Conservation (phyloP, 129 eudicot species). For the Artemisia argyi region DNA sequence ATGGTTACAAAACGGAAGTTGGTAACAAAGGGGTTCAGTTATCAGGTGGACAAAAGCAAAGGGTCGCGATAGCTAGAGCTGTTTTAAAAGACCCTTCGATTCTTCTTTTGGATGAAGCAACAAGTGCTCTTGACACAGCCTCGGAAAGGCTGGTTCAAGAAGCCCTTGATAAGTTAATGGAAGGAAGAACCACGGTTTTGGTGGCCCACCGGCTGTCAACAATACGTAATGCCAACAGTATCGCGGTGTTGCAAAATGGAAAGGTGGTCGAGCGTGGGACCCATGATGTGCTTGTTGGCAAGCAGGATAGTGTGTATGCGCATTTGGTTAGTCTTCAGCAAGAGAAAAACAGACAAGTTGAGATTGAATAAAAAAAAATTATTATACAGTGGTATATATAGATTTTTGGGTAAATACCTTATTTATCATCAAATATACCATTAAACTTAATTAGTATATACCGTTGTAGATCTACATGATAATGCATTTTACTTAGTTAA, state of each 20-base stretch:
- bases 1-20: slow-evolving; percentile 66
- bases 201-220: slow-evolving; percentile 84
- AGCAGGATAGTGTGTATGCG: slow-evolving; percentile 45
- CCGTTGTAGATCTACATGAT: too few species aligned
- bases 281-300: slow-evolving; percentile 55
- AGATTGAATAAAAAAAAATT: slow-evolving; percentile 1
- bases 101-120: slow-evolving; percentile 85
- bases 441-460: not conserved
- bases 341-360: slow-evolving; percentile 27
- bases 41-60: slow-evolving; percentile 89
- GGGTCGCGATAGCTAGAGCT: slow-evolving; percentile 88
- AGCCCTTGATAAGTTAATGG: slow-evolving; percentile 73
- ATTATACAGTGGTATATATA: slow-evolving; percentile 3
- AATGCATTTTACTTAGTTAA: too few species aligned
- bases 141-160: slow-evolving; percentile 72
- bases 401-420: not conserved
- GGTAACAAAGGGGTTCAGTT: slow-evolving; percentile 71
- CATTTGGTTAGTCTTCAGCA: slow-evolving; percentile 64
- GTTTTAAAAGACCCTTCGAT: slow-evolving; percentile 64
- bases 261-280: slow-evolving; percentile 61
- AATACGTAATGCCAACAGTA: slow-evolving; percentile 56
- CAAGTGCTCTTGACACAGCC: slow-evolving; percentile 75
- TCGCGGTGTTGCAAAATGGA: slow-evolving; percentile 71
- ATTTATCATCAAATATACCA: not conserved
- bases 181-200: slow-evolving; percentile 63